phyloP scores from a whole-genome alignment of 1,284 basidiomycete genomes.

The Fomitiporia mediterranea region DNA sequence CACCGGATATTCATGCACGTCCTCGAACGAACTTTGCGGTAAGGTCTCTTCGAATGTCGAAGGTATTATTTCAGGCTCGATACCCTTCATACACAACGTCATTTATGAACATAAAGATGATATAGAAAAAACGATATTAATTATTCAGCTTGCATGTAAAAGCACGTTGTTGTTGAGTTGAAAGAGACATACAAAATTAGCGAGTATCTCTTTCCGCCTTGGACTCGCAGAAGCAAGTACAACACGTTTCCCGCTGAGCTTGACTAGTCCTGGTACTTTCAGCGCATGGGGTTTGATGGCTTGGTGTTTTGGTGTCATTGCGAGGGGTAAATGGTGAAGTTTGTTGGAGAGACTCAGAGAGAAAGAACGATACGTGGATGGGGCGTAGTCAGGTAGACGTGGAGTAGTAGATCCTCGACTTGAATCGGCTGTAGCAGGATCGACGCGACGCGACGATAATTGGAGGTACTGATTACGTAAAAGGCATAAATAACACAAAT shows the following conservation, averaged over 20 bases:
- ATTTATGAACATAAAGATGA: background rate
- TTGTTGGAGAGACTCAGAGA: too few species aligned
- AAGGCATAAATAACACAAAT: too few species aligned
- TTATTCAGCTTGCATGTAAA: too few species aligned
- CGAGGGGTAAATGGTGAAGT: background rate
- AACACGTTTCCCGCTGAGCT: constrained; percentile 69
- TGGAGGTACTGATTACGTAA: too few species aligned
- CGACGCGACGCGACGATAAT: background rate
- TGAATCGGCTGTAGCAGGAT: background rate
- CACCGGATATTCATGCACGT: constrained; percentile 89
- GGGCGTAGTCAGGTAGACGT: too few species aligned
- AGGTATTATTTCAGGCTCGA: constrained; percentile 83
- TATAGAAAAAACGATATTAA: too few species aligned
- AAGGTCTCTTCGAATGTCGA: constrained; percentile 88
- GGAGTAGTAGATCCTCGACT: too few species aligned
- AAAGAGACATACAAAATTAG: constrained; percentile 59
- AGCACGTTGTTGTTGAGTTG: too few species aligned
- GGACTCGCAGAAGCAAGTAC: constrained; percentile 86
- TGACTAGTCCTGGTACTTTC: constrained; percentile 63
- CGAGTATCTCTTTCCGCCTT: constrained; percentile 81
- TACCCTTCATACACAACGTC: constrained; percentile 49
- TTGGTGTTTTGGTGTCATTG: constrained; percentile 33
- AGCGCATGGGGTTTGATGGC: constrained; percentile 70
- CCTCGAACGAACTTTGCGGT: constrained; percentile 61
- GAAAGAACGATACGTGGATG: too few species aligned